A percentile compares a stretch with the other conserved stretches of the same genome.
Evolutionary conservation across 495 filamentous ascomycete species (phyloP).

Genomic region (Pyronema domesticum): DNA sequence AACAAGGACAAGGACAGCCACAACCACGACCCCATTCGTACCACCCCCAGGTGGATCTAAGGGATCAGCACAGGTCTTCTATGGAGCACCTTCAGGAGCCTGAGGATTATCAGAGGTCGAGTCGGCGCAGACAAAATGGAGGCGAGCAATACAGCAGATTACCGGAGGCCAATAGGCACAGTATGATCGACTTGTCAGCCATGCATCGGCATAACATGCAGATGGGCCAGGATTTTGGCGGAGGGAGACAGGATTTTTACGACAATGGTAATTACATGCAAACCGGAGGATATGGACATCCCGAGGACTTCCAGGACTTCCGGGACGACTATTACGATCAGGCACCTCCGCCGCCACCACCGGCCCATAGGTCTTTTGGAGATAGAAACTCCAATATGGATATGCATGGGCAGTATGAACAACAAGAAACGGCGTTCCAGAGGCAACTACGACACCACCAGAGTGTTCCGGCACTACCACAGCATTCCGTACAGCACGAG

Average conservation of each 20-base stretch:
- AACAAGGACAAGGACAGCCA: background rate
- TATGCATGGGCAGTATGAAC: background rate
- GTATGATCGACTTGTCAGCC: background rate
- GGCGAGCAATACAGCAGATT: background rate
- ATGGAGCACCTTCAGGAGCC: too few relatives aligned
- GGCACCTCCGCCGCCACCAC: conserved; percentile 18
- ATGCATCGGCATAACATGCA: conserved; percentile 1
- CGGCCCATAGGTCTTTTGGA: conserved; percentile 9
- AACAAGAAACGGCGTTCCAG: conserved; percentile 6
- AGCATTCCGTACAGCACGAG: background rate
- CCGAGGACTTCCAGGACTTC: conserved; percentile 13
- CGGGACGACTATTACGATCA: conserved; percentile 12
- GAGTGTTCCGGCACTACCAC: conserved; percentile 20
- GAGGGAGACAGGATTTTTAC: conserved; percentile 4
- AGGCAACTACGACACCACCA: conserved; percentile 18
- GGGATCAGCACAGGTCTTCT: too few relatives aligned
- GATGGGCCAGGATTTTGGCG: background rate
- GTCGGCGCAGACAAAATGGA: too few relatives aligned
- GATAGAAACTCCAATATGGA: background rate
- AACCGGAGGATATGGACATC: conserved; percentile 2
- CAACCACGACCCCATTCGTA: conserved; percentile 7
- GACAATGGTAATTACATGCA: conserved; percentile 17
- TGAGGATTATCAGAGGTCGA: too few relatives aligned
- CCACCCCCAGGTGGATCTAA: conserved; percentile 6
- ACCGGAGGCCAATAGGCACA: background rate